Conservation (phyloP, 2,329 filamentous ascomycete genomes). For the Paecilomyces sp. region DNA sequence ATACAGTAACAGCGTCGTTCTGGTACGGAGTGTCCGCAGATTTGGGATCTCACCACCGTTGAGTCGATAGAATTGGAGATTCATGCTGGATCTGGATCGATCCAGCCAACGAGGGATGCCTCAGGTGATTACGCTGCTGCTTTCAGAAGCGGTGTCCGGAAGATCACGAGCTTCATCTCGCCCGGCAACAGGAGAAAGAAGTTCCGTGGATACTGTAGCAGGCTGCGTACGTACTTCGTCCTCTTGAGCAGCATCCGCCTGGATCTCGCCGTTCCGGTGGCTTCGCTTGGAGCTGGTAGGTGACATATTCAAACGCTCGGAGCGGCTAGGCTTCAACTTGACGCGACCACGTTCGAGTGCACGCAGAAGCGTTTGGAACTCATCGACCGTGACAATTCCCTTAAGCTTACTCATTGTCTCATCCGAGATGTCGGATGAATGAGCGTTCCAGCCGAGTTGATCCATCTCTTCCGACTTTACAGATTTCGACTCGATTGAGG, state of each 20-base stretch:
- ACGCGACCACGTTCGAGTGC: slow-evolving; percentile 28
- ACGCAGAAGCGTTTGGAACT: slow-evolving; percentile 25
- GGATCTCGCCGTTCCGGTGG: slow-evolving; percentile 11
- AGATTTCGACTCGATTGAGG: slow-evolving; percentile 26
- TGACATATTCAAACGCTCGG: slow-evolving; percentile 24
- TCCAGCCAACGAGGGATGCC: background rate
- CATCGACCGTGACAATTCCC: slow-evolving; percentile 25
- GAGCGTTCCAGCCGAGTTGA: slow-evolving; percentile 27
- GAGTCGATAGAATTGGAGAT: background rate
- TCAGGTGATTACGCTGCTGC: background rate
- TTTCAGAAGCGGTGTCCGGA: slow-evolving; percentile 2
- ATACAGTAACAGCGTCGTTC: background rate
- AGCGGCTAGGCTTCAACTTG: slow-evolving; percentile 25
- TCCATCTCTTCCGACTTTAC: slow-evolving; percentile 23
- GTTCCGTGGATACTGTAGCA: slow-evolving; percentile 20
- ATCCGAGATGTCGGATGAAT: slow-evolving; percentile 27
- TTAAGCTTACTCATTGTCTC: slow-evolving; percentile 30
- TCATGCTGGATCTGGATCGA: background rate
- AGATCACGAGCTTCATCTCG: background rate
- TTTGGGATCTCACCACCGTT: background rate
- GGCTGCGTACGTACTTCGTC: slow-evolving; percentile 14
- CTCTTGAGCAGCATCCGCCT: slow-evolving; percentile 8
- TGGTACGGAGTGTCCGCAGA: background rate
- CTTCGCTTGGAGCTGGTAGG: slow-evolving; percentile 25
- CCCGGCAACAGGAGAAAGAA: slow-evolving; percentile 5